Base-by-base conservation (phyloP, 2,329 filamentous ascomycete species). In the Plectosphaerella sp. region DNA sequence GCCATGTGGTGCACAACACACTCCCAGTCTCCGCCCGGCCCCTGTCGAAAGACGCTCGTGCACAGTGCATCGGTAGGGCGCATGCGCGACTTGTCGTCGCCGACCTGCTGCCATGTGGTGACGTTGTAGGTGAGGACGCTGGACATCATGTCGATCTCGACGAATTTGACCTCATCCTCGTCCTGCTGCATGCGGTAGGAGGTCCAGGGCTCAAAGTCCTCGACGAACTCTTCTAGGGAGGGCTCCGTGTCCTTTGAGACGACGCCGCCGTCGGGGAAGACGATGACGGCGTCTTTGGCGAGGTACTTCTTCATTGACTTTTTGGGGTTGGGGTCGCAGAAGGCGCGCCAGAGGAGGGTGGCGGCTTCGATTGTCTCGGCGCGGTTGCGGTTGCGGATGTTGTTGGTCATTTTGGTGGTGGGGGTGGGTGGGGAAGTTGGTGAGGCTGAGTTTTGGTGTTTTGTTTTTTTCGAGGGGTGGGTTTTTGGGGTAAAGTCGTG, bases 101-200 rank as follows among this genome's bases (percentile, higher is more conserved):
- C 56, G 28, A 51, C 49, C 46, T 67, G 58, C 51, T 60, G 61
- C 65, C 65, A 69, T 2, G 63, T 59, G 16, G 66, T 69, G 33
- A 69, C 64, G 20, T 59, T 57, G 54, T 69, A 69, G 7, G 58
- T 61, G 25, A 69, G 55, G 3, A 61, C 60, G 7, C 63, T 61
- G 54, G 60, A 62, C 66, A 69, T 69, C 62, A 69, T 58, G 55
- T 69, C 66, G n/a, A 69, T 64, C 62, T 69, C 66, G 51, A 69
- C 67, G 46, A 69, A 69, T 61, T 69, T 66, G 51, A 69, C 65
- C 43, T 69, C 69, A 47, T 67, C 63, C 2, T 64, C 64, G 33
- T 69, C 67, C 53, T 59, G 65, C 49, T 68, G 62, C 52, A 69
- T 66, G 55, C 64, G 64, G 59, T 67, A 69, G 0, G 66, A 65